Base-by-base conservation (phyloP, 2,329 filamentous ascomycete species). In the Colletotrichum sp. region DNA sequence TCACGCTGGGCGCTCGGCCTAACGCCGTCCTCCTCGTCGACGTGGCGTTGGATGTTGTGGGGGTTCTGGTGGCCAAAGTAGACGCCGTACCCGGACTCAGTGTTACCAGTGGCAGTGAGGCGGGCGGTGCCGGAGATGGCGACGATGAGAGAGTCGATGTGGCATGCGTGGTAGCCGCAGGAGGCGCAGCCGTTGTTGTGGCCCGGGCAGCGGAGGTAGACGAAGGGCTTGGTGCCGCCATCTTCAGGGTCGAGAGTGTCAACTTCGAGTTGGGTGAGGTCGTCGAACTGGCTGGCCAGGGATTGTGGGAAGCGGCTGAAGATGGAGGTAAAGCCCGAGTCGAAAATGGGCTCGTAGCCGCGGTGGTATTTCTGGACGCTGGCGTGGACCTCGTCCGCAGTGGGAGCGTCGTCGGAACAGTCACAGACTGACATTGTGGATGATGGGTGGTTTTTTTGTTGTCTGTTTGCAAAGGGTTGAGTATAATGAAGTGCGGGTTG, bases 51-150 rank as follows among this genome's bases (percentile, higher is more conserved):
- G 39, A 44, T n/a, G 39, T 44, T n/a, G 39, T 44, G 18, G 39
- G 39, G 39, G 9, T n/a, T 44, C 18, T 44, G 5, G 39, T 44
- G 18, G 39, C 39, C 39, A 44, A 44, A 44, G 39, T 44, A 44
- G 39, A 44, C 39, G 39, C 39, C 18, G 4, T 44, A 3, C 18
- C 39, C 39, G 9, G 39, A 6, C 18, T n/a, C 39, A 44, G 9
- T 4, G 39, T 12, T 0, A 1, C 39, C 39, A 18, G 0, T 0
- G 9, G 18, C 18, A 7, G 39, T 44, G 18, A 44, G 18, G 39
- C 39, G 9, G 39, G 18, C 18, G 39, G 5, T 44, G 39, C 39
- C 18, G 5, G 39, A 44, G 39, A 44, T 44, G 39, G 39, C 39
- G 18, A 44, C 18, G 39, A 44, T 44, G 39, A 44, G 39, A 44